Base-by-base conservation (phyloP, 805 yeast genomes). In the Henningerozyma blattae region DNA sequence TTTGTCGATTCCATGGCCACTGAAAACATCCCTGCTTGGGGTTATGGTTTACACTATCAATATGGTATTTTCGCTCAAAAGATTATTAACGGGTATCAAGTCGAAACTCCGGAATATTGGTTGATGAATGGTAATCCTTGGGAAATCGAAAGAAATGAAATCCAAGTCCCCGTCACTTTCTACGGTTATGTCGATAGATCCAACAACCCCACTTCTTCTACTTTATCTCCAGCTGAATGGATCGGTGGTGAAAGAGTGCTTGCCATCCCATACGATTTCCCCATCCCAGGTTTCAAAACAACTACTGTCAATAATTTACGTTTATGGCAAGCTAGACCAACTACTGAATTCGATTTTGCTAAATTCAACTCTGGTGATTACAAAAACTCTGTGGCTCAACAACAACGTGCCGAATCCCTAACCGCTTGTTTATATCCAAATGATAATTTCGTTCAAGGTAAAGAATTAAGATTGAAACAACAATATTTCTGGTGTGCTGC, bases 401-500 rank as follows among this genome's bases (percentile, higher is more conserved):
- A 84, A 58, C 94, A 85, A 58, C 67, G 75, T 36, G 96, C 95
- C 3, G 95, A 84, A 58, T 77, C 93, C 17, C 84, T 86, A 48
- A 84, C 95, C 26, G 84, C 95, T 5, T 95, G 86, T 14, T 65
- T 86, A 52, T 86, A 86, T 59, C 96, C 96, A 43, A 86, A 86
- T 60, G 96, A 86, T 57, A 87, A 86, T 59, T 87, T 86, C 56
- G 80, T 82, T 51, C 71, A 75, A 44, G 96, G 96, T 48, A 86
- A 87, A 60, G 94, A 84, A 56, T 68, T 86, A 52, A 75, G 96
- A 55, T 72, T 86, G 59, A 87, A 87, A 59, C 96, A 86, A 65
- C 96, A 86, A 61, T 87, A 85, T 61, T 87, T 86, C 62, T 86
- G 96, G 96, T 95, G 87, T 34, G 77, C 94, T 33, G 95, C 96